phyloP scores from a whole-genome alignment of 306 rosid species.

The Acacia confusa region DNA sequence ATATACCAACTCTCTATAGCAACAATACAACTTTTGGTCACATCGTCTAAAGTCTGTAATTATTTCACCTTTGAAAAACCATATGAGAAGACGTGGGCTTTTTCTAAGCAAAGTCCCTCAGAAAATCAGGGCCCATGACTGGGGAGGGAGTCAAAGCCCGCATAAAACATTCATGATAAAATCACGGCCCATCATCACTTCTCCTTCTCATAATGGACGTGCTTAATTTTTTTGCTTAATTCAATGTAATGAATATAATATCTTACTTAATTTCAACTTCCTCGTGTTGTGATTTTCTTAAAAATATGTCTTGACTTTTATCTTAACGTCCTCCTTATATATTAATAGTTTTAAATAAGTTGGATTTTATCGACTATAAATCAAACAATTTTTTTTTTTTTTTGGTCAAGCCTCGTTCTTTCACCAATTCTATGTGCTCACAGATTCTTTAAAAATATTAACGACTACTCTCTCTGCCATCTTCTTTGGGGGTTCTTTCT shows the following conservation, averaged over 20 bases:
- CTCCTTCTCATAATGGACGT: neutral
- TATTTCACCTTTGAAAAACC: neutral
- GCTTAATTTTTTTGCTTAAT: neutral
- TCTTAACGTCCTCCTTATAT: neutral
- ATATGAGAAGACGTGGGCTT: neutral
- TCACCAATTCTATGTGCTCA: neutral
- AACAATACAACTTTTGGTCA: neutral
- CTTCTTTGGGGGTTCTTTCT: neutral
- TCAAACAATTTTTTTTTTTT: neutral
- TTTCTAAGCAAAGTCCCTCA: neutral
- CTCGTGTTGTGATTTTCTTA: neutral
- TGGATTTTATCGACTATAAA: neutral
- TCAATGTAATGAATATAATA: neutral
- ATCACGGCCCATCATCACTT: too few species aligned
- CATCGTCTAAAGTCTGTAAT: neutral
- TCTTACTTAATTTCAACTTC: neutral
- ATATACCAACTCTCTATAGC: too few species aligned
- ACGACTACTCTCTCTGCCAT: neutral
- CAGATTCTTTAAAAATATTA: neutral
- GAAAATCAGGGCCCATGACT: neutral
- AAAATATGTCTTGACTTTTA: neutral
- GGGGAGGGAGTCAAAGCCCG: neutral
- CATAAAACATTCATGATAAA: neutral
- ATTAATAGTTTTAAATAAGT: neutral
- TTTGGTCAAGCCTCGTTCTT: neutral